Evolutionary conservation across 345 rosid genomes (phyloP).

Genomic region (Populus simonii): DNA sequence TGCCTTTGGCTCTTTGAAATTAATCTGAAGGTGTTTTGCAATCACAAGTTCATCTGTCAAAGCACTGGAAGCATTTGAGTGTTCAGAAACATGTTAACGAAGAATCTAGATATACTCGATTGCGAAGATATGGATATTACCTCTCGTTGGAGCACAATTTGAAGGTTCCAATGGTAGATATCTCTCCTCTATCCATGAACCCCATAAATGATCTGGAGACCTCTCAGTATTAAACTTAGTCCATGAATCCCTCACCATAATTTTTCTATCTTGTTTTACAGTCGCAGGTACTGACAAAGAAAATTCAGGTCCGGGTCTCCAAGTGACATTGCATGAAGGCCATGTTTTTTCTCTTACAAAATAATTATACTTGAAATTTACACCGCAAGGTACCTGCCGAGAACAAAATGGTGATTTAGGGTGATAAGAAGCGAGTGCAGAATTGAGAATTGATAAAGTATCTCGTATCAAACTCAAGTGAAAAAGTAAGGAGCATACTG

Average conservation of each 20-base stretch:
- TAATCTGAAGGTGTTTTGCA: conserved; percentile 24
- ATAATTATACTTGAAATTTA: conserved; percentile 81
- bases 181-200: conserved; percentile 70
- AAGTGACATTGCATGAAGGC: conserved; percentile 51
- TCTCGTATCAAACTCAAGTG: background rate
- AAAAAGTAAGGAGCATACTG: background rate
- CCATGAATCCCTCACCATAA: conserved; percentile 87
- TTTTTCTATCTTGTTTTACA: conserved; percentile 37
- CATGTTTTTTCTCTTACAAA: conserved; percentile 47
- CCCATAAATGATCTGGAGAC: conserved; percentile 53
- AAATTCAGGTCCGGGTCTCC: conserved; percentile 89
- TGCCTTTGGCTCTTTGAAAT: conserved; percentile 27
- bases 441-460: background rate
- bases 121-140: conserved; percentile 48
- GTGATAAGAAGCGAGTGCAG: background rate
- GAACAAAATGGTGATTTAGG: conserved; percentile 20
- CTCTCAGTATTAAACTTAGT: conserved; percentile 37
- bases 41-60: conserved; percentile 73
- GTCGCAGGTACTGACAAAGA: conserved; percentile 59
- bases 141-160: conserved; percentile 39
- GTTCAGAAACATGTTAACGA: conserved; percentile 56
- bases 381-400: conserved; percentile 67
- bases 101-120: conserved; percentile 20
- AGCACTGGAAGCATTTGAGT: conserved; percentile 93
- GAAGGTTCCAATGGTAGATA: conserved; percentile 34